Evolutionary conservation across 306 rosid species (phyloP).

Genomic region (Macrotyloma uniflorum): DNA sequence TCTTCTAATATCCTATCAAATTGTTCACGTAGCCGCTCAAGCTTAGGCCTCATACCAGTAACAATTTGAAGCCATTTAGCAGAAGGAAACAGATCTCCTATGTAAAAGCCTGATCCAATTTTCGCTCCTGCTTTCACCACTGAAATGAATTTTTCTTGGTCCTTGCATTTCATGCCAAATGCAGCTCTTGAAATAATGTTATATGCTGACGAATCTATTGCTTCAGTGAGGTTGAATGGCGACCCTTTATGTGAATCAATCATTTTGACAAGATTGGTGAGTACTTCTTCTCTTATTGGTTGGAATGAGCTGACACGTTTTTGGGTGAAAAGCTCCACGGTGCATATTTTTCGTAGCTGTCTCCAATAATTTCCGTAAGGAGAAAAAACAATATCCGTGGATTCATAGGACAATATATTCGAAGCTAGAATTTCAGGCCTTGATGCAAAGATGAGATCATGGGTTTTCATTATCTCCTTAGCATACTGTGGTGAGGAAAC

Average conservation of each 20-base stretch:
- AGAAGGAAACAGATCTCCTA: constrained; percentile 50
- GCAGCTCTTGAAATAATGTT: constrained; percentile 23
- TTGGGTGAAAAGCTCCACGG: constrained; percentile 31
- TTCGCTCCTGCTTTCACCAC: not conserved
- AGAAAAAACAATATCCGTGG: not conserved
- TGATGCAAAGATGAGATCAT: not conserved
- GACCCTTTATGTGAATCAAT: constrained; percentile 24
- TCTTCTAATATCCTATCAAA: not conserved
- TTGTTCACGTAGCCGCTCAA: not conserved
- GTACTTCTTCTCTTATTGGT: constrained; percentile 42
- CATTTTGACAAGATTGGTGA: constrained; percentile 7
- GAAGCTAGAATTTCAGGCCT: not conserved
- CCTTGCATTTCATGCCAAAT: constrained; percentile 34
- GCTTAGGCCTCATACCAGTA: constrained; percentile 21
- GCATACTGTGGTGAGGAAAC: not conserved
- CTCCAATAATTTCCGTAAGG: not conserved
- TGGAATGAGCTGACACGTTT: constrained; percentile 36
- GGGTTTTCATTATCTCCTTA: not conserved
- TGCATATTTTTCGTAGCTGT: constrained; percentile 33
- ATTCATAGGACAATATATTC: not conserved
- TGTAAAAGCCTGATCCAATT: constrained; percentile 29
- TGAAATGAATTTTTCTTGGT: constrained; percentile 19
- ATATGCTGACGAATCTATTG: not conserved
- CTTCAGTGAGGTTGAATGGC: constrained; percentile 36
- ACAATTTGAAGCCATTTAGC: constrained; percentile 34